phyloP scores from a whole-genome alignment of 2,329 filamentous ascomycete genomes.

The Talaromyces sp. region DNA sequence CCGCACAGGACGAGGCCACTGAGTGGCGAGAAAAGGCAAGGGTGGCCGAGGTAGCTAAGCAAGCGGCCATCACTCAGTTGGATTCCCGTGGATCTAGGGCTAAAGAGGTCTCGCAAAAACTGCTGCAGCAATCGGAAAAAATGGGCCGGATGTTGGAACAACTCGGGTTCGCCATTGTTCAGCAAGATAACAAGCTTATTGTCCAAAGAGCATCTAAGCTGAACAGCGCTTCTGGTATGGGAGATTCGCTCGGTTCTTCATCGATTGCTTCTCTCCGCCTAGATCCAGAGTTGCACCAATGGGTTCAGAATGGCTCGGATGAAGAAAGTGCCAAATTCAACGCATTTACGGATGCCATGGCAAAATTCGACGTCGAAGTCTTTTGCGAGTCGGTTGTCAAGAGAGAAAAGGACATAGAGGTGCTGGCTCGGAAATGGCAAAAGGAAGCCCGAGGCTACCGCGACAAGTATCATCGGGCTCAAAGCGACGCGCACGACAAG shows the following conservation, averaged over 20 bases:
- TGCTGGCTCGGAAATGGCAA: conserved; percentile 87
- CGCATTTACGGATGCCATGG: conserved; percentile 65
- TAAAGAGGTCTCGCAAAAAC: conserved; percentile 74
- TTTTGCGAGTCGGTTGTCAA: conserved; percentile 83
- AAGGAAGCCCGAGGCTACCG: conserved; percentile 81
- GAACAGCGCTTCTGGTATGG: conserved; percentile 29
- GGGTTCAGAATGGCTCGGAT: conserved; percentile 64
- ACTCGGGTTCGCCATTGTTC: conserved; percentile 74
- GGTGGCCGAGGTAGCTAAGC: conserved; percentile 23
- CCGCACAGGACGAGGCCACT: conserved; percentile 68
- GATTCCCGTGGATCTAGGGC: conserved; percentile 66
- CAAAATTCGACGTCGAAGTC: conserved; percentile 73
- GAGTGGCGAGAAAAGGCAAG: conserved; percentile 58
- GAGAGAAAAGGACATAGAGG: conserved; percentile 87
- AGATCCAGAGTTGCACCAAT: conserved; percentile 71
- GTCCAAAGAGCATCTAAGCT: conserved; percentile 66
- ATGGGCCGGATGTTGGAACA: conserved; percentile 78
- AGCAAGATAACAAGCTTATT: conserved; percentile 65
- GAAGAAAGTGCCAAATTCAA: conserved; percentile 69
- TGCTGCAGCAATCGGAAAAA: conserved; percentile 79
- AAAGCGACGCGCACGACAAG: conserved; percentile 87
- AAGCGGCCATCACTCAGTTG: conserved; percentile 47
- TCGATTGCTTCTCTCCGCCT: conserved; percentile 32
- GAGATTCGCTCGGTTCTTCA: conserved; percentile 30
- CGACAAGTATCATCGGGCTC: conserved; percentile 73